Evolutionary conservation across 352 stramenopile species (phyloP).

Genomic region (Albugo candida): DNA sequence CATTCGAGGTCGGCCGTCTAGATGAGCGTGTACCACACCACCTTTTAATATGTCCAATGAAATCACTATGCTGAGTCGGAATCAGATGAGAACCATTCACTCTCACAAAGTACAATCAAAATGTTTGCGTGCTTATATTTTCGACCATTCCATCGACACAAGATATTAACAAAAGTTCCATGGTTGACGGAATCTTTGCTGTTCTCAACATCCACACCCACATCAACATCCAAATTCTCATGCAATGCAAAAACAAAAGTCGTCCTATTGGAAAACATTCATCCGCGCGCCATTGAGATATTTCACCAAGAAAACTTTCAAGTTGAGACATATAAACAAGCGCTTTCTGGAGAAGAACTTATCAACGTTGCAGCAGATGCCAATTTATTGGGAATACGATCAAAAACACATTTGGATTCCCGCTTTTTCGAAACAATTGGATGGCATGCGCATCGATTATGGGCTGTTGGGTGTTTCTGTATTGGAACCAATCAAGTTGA

Average conservation of each 20-base stretch:
- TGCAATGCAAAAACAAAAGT: slow-evolving; percentile 40
- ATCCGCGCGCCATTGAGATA: slow-evolving; percentile 47
- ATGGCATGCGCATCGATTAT: slow-evolving; percentile 61
- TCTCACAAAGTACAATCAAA: no score
- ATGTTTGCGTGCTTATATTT: no score
- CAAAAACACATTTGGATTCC: slow-evolving; percentile 60
- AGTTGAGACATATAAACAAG: slow-evolving; percentile 59
- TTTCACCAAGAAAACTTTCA: slow-evolving; percentile 62
- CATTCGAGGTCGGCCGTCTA: no score
- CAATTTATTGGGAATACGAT: slow-evolving; percentile 62
- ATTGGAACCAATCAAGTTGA: slow-evolving; percentile 73
- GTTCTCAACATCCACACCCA: no score
- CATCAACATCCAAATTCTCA: no score
- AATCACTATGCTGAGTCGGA: no score
- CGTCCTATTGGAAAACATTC: slow-evolving; percentile 69
- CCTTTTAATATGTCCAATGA: no score
- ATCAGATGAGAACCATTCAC: no score
- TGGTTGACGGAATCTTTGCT: no score
- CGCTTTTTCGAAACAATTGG: slow-evolving; percentile 60
- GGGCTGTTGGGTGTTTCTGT: slow-evolving; percentile 66
- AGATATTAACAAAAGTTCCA: no score
- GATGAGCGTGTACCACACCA: no score
- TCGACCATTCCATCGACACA: no score
- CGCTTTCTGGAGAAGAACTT: slow-evolving; percentile 55
- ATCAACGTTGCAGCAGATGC: slow-evolving; percentile 44